These are phyloP conservation scores for Cordyceps militaris DNA, from an alignment of 2,329 filamentous ascomycete genomes.

Conservation along the genomic window DNA sequence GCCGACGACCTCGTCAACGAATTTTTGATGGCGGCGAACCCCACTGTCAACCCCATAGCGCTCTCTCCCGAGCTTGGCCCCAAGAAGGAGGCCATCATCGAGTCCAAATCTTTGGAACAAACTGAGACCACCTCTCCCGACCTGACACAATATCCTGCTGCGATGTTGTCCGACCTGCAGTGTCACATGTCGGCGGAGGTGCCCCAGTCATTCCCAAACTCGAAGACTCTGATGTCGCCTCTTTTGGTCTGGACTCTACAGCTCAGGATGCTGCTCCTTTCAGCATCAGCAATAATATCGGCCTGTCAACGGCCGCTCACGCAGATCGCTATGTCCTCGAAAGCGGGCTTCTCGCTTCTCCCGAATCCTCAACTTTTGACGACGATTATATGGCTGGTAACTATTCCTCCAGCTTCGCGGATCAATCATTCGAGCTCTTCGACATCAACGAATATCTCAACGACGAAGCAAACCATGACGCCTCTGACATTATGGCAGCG, in stretches of 20 bases:
- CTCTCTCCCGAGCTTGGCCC: conserved; percentile 52
- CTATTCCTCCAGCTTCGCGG: conserved; percentile 41
- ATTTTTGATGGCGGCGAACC: conserved; percentile 35
- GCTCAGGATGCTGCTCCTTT: conserved; percentile 54
- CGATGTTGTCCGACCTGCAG: conserved; percentile 99
- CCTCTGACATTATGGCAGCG: conserved; percentile 42
- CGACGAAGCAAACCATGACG: conserved; percentile 40
- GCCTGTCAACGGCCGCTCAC: conserved; percentile 60
- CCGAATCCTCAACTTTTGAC: conserved; percentile 59
- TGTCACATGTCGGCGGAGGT: conserved; percentile 88
- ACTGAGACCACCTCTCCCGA: conserved; percentile 55
- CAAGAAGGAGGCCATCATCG: conserved; percentile 35
- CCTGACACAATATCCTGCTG: conserved; percentile 99
- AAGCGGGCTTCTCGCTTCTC: conserved; percentile 67
- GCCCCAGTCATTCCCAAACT: conserved; percentile 39
- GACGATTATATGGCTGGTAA: conserved; percentile 61
- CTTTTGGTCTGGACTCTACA: conserved; percentile 42
- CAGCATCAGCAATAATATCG: conserved; percentile 64
- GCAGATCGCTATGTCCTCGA: conserved; percentile 71
- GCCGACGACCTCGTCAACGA: conserved; percentile 35
- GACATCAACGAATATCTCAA: conserved; percentile 50
- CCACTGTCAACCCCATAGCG: conserved; percentile 55
- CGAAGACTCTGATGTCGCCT: conserved; percentile 32
- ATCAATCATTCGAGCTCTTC: conserved; percentile 37
- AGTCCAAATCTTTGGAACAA: conserved; percentile 18